Base-by-base conservation (phyloP, 176 grass and related monocot genomes). In the Oryza nivara region DNA sequence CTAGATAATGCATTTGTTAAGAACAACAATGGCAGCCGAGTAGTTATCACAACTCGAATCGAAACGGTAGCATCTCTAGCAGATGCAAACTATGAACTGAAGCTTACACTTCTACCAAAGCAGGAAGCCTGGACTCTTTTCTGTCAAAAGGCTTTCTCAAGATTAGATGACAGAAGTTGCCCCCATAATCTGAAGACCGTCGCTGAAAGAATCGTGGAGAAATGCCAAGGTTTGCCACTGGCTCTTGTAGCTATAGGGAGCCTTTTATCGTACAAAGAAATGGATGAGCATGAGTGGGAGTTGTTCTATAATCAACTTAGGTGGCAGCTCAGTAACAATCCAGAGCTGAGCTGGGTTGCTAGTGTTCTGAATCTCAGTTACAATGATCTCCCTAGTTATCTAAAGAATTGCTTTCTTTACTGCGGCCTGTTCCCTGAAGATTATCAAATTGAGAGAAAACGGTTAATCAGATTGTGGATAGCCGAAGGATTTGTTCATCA, bases 331-430 rank as follows among this genome's bases (percentile, higher is more conserved):
- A 54, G 40, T 20, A 92, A 83, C 72, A 84, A 89, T 51, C 70
- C 78, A 75, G 68, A 83, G 54, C 52, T 89, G 68, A 83, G 35
- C 25, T 71, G 64, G 70, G 52, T 89, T 58, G 75, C 44, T 52
- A 82, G 76, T 10, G 61, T 92, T 76, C 47, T 87, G 10, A 87
- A 86, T 75, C 51, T 89, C 11, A 92, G 91, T 76, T 87, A 75
- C 60, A 75, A 67, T 6, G 70, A 89, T 67, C 75, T 89, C 30
- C 87, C 87, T 19, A 68, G 45, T 74, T 80, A 90, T 58, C 44
- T 92, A 17, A 92, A 87, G 32, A 85, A 84, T 28, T 92, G 91
- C 30, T 86, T 89, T 47, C 74, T 89, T 41, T 87, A 87, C 41
- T 87, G 64, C 20, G 28, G 90, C 48, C 12, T 92, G 15, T 86